Evolutionary conservation across 805 yeast genomes (phyloP).

Genomic region (Torulaspora microellipsoides): DNA sequence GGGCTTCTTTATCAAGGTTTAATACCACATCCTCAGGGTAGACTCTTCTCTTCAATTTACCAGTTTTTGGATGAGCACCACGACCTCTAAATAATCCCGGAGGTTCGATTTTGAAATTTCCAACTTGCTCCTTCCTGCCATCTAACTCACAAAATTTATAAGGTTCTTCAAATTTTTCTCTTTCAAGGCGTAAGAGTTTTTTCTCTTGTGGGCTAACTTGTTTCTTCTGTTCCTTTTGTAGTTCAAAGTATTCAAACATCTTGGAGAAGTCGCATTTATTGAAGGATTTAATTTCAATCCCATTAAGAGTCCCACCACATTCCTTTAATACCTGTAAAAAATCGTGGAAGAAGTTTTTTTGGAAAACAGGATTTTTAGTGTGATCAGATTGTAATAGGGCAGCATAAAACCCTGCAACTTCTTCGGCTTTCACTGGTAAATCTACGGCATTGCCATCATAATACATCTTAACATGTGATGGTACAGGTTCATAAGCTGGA

Average conservation of each 20-base stretch:
- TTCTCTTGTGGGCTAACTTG: conserved; percentile 66
- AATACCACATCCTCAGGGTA: conserved; percentile 84
- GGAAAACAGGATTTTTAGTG: conserved; percentile 81
- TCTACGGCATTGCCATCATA: conserved; percentile 74
- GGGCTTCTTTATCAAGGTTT: conserved; percentile 68
- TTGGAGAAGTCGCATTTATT: conserved; percentile 70
- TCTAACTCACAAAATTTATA: conserved; percentile 75
- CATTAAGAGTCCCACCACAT: conserved; percentile 54
- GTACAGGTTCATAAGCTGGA: conserved; percentile 84
- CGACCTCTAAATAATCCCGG: conserved; percentile 95
- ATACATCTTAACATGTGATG: conserved; percentile 64
- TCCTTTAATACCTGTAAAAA: conserved; percentile 65
- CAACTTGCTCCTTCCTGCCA: conserved; percentile 88
- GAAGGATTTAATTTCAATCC: conserved; percentile 50
- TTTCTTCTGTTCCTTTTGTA: conserved; percentile 67
- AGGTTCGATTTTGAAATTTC: conserved; percentile 92
- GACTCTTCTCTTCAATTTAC: conserved; percentile 82
- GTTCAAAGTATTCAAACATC: conserved; percentile 69
- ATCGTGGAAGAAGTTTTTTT: conserved; percentile 80
- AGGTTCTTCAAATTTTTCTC: conserved; percentile 72
- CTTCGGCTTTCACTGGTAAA: conserved; percentile 81
- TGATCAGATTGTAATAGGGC: conserved; percentile 87
- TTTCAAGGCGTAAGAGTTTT: conserved; percentile 64
- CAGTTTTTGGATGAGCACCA: conserved; percentile 96
- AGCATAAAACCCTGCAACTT: conserved; percentile 92